phyloP scores from a whole-genome alignment of 495 filamentous ascomycete species.

The Annulohypoxylon stygium region DNA sequence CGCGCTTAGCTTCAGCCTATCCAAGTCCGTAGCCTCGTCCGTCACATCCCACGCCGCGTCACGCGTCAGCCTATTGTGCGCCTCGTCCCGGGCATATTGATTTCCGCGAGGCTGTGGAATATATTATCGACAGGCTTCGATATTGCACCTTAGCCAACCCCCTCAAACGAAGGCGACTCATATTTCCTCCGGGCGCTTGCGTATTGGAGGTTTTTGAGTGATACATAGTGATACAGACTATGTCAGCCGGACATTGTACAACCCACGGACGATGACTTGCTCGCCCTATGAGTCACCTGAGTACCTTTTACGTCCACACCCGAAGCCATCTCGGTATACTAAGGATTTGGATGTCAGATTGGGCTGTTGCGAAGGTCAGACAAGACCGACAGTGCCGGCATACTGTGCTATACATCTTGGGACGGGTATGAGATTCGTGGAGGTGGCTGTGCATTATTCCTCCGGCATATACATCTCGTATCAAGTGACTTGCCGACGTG shows the following conservation, averaged over 20 bases:
- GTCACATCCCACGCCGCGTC: conserved; percentile 33
- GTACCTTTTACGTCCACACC: conserved; percentile 26
- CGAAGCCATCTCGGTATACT: conserved; percentile 18
- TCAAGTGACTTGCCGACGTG: conserved; percentile 26
- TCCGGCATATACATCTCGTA: conserved; percentile 11
- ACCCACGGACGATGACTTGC: conserved; percentile 16
- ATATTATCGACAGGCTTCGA: conserved; percentile 6
- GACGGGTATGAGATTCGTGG: conserved; percentile 27
- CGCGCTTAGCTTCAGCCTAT: conserved; percentile 36
- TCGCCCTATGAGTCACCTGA: conserved; percentile 39
- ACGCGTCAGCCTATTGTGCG: conserved; percentile 39
- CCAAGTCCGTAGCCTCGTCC: conserved; percentile 10
- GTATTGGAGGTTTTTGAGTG: conserved; percentile 15
- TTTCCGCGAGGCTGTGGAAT: conserved; percentile 26
- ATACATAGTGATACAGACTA: conserved; percentile 24
- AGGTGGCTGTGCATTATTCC: conserved; percentile 41
- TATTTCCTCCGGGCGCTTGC: conserved; percentile 13
- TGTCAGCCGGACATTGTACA: conserved; percentile 14
- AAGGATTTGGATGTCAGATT: conserved; percentile 21
- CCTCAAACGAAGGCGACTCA: not conserved
- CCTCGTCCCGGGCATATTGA: conserved; percentile 29
- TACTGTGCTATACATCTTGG: conserved; percentile 24
- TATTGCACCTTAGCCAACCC: conserved; percentile 24
- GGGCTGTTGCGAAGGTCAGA: not conserved
- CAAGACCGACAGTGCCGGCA: conserved; percentile 25